A percentile compares a stretch with the other conserved stretches of the same genome.
phyloP scores from a whole-genome alignment of 352 stramenopile species.

The Phytophthora boehmeriae region DNA sequence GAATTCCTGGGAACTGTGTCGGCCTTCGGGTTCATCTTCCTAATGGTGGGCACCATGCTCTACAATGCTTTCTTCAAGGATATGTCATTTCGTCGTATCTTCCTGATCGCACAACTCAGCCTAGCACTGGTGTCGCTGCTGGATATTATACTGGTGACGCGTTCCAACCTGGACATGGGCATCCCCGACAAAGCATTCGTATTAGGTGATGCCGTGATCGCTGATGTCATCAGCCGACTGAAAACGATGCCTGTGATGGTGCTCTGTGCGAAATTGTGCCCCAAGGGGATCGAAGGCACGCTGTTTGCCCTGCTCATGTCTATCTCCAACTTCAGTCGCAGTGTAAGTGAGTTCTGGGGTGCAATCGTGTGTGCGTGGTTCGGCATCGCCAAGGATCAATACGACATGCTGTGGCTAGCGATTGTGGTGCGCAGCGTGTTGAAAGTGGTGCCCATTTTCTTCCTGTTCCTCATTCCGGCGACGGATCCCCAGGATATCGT shows the following conservation, averaged over 20 bases:
- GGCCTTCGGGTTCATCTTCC: constrained; percentile 76
- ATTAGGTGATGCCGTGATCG: constrained; percentile 94
- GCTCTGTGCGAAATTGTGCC: constrained; percentile 94
- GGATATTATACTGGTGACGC: constrained; percentile 91
- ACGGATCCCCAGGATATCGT: constrained; percentile 82
- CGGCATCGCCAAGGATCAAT: constrained; percentile 91
- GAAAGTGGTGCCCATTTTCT: constrained; percentile 92
- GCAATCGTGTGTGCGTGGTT: constrained; percentile 89
- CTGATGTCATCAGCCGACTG: constrained; percentile 78
- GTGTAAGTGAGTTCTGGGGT: constrained; percentile 93
- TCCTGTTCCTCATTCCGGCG: constrained; percentile 81
- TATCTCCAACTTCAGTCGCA: constrained; percentile 95
- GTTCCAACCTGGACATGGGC: constrained; percentile 89
- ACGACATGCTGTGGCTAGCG: constrained; percentile 91
- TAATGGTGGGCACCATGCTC: constrained; percentile 80
- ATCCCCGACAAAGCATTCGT: constrained; percentile 97
- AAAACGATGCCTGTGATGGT: constrained; percentile 95
- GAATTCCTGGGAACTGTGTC: constrained; percentile 94
- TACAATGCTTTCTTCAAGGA: constrained; percentile 91
- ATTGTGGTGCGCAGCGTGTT: constrained; percentile 92
- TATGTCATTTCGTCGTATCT: constrained; percentile 93
- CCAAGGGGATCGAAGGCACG: constrained; percentile 95
- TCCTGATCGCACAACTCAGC: constrained; percentile 88
- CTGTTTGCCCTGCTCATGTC: constrained; percentile 98
- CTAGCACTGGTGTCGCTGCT: constrained; percentile 74